phyloP scores from a whole-genome alignment of 225 moss, liverwort and hornwort species.

The Straminergon stramineum region DNA sequence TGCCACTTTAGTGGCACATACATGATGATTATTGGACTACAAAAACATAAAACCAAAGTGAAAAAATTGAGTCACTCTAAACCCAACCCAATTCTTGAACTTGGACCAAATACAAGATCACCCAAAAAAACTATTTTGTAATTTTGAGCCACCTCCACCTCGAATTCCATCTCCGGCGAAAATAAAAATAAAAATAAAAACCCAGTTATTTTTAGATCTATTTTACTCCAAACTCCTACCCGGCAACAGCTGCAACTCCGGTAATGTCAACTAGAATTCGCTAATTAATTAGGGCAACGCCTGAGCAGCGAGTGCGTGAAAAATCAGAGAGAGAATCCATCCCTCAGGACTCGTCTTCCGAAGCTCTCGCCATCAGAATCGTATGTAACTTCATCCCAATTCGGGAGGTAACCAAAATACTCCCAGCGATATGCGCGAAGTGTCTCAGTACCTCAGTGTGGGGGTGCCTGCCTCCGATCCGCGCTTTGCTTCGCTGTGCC shows the following conservation, averaged over 20 bases:
- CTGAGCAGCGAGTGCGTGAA: not conserved
- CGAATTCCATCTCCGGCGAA: not conserved
- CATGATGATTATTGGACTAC: rapidly evolving
- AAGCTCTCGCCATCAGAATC: not conserved
- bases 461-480: not conserved
- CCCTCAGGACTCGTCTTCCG: not conserved
- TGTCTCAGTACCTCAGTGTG: not conserved
- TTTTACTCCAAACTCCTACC: not conserved
- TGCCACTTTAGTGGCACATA: rapidly evolving
- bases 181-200: not conserved
- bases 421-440: not conserved
- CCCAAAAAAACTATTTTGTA: not conserved
- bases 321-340: not conserved
- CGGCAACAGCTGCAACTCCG: not conserved
- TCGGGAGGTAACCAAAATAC: not conserved
- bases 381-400: not conserved
- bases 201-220: not conserved
- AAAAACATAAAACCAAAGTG: not conserved
- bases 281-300: not conserved
- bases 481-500: not conserved
- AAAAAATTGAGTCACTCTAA: not conserved
- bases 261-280: not conserved
- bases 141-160: not conserved
- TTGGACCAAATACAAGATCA: not conserved
- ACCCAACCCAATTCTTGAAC: not conserved